phyloP scores from a whole-genome alignment of 2,329 filamentous ascomycete genomes.

The Lomentospora prolificans region DNA sequence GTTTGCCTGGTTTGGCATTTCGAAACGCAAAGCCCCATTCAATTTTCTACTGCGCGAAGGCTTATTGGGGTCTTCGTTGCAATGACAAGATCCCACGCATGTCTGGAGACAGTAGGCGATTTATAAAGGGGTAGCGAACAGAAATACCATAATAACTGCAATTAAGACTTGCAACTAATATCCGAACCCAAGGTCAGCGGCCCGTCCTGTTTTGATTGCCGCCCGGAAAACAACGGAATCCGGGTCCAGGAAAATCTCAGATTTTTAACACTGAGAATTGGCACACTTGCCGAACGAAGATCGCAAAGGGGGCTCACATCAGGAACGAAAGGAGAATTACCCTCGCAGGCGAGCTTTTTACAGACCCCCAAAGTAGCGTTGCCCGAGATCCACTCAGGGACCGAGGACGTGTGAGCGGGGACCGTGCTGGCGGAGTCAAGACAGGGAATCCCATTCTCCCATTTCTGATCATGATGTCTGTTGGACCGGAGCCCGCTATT shows the following conservation, averaged over 20 bases:
- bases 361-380: too few relatives aligned
- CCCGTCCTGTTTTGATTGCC: not conserved
- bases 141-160: not conserved
- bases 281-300: too few relatives aligned
- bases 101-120: too few relatives aligned
- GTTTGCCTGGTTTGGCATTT: too few relatives aligned
- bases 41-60: not conserved
- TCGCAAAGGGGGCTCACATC: not conserved
- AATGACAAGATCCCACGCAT: not conserved
- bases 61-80: not conserved
- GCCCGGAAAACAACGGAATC: not conserved
- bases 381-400: not conserved
- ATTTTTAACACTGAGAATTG: too few relatives aligned
- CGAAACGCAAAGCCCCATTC: too few relatives aligned
- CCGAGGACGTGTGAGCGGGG: not conserved
- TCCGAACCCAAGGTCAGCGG: not conserved
- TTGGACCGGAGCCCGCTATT: constrained; percentile 1
- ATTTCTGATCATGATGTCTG: constrained; percentile 3
- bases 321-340: not conserved
- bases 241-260: not conserved
- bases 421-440: not conserved
- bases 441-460: not conserved
- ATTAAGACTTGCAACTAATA: not conserved
- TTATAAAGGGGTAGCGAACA: too few relatives aligned
- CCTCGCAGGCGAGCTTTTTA: too few relatives aligned